phyloP scores from a whole-genome alignment of 148 eudicot species.

The Persicaria tinctoria region DNA sequence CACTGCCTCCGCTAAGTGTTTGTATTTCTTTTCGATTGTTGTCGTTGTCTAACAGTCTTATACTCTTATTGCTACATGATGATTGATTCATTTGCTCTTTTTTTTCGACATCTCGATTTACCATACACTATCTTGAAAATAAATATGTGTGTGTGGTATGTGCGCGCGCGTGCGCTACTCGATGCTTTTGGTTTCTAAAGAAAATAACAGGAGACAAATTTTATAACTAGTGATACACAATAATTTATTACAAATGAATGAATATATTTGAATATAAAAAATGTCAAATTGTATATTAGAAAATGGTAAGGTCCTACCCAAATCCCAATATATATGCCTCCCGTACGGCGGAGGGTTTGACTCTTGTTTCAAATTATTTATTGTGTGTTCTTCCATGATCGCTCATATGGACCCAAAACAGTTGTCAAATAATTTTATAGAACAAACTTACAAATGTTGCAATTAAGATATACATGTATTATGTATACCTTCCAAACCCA shows the following conservation, averaged over 20 bases:
- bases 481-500: background rate
- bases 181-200: too few species aligned
- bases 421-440: background rate
- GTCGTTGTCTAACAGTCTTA: too few species aligned
- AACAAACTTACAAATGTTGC: background rate
- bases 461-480: background rate
- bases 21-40: too few species aligned
- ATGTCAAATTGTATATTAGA: background rate
- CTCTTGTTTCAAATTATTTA: background rate
- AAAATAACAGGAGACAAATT: background rate
- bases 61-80: too few species aligned
- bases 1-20: too few species aligned
- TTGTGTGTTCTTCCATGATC: background rate
- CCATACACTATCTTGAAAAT: too few species aligned
- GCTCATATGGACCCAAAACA: background rate
- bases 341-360: conserved; percentile 3
- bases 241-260: background rate
- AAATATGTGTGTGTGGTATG: too few species aligned
- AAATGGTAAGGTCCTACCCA: background rate
- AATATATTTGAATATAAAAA: background rate
- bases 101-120: too few species aligned
- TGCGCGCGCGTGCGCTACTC: too few species aligned
- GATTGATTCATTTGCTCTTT: too few species aligned
- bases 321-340: background rate
- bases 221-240: background rate